Conservation (phyloP, 495 filamentous ascomycete species). For the Apiosordaria backusii region DNA sequence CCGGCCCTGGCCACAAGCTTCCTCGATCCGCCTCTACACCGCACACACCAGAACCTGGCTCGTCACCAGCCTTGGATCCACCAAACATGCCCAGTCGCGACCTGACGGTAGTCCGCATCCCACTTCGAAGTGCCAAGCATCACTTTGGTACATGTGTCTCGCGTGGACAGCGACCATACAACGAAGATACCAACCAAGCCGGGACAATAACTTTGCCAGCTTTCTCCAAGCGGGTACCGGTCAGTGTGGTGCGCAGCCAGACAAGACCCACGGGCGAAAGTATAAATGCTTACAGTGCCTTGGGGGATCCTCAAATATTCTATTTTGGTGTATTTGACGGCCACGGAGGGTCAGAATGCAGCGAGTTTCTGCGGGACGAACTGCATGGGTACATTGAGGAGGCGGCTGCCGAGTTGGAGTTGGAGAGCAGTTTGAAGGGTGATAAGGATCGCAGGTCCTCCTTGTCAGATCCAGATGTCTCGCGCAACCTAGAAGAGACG, state of each 20-base stretch:
- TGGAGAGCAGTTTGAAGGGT: constrained; percentile 63
- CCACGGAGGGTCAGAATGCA: constrained; percentile 88
- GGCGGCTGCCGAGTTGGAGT: constrained; percentile 65
- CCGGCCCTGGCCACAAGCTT: constrained; percentile 72
- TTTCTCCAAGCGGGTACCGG: constrained; percentile 77
- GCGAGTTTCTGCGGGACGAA: constrained; percentile 74
- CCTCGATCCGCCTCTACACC: constrained; percentile 80
- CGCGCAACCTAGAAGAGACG: constrained; percentile 4
- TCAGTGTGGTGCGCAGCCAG: constrained; percentile 56
- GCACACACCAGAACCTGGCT: constrained; percentile 56
- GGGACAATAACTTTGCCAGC: constrained; percentile 89
- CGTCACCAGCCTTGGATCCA: constrained; percentile 54
- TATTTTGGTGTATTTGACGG: constrained; percentile 97
- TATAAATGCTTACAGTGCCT: constrained; percentile 65
- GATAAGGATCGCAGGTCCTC: constrained; percentile 12
- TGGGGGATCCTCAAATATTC: constrained; percentile 90
- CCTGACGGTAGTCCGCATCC: constrained; percentile 96
- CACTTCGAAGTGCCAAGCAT: constrained; percentile 87
- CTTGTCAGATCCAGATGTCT: constrained; percentile 12
- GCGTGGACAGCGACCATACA: constrained; percentile 76
- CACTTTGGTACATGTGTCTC: constrained; percentile 82
- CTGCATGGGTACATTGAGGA: constrained; percentile 89
- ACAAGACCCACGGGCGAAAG: constrained; percentile 47
- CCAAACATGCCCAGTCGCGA: constrained; percentile 63
- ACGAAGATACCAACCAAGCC: constrained; percentile 94